phyloP scores from a whole-genome alignment of 2,329 filamentous ascomycete genomes.

The Monilinia vaccinii-corymbosi region DNA sequence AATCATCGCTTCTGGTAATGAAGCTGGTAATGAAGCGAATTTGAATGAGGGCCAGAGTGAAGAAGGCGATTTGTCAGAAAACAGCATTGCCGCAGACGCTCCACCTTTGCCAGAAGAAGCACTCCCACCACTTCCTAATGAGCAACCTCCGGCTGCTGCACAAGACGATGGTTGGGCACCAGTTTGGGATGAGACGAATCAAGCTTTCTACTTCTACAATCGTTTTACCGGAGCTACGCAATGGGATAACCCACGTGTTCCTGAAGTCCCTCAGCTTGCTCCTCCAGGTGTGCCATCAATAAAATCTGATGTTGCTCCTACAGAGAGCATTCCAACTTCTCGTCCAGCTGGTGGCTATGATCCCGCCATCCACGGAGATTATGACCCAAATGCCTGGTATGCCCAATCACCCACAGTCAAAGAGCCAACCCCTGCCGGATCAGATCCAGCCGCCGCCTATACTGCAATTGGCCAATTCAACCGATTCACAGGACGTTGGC shows the following conservation, averaged over 20 bases:
- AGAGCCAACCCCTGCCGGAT: conserved; percentile 28
- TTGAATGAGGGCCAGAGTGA: conserved; percentile 15
- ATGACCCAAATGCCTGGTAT: conserved; percentile 94
- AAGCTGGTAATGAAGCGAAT: conserved; percentile 11
- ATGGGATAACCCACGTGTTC: conserved; percentile 79
- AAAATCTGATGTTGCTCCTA: conserved; percentile 21
- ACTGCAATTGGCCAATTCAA: conserved; percentile 73
- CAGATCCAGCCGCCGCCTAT: conserved; percentile 46
- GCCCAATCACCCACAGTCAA: conserved; percentile 48
- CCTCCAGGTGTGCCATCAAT: conserved; percentile 26
- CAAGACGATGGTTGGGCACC: conserved; percentile 72
- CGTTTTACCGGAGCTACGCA: conserved; percentile 65
- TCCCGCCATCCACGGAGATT: conserved; percentile 90
- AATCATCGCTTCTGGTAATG: conserved; percentile 7
- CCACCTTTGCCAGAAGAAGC: conserved; percentile 30
- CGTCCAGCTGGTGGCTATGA: conserved; percentile 71
- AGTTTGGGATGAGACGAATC: conserved; percentile 60
- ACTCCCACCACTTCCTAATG: conserved; percentile 23
- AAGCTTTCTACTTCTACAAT: conserved; percentile 79
- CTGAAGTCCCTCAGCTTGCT: conserved; percentile 31
- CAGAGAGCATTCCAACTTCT: conserved; percentile 24
- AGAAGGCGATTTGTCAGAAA: conserved; percentile 4
- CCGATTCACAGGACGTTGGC: conserved; percentile 79
- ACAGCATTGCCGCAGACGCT: conserved; percentile 8
- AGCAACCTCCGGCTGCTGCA: conserved; percentile 36